Conservation (phyloP, 805 yeast species). For the Clavispora carvajalis region DNA sequence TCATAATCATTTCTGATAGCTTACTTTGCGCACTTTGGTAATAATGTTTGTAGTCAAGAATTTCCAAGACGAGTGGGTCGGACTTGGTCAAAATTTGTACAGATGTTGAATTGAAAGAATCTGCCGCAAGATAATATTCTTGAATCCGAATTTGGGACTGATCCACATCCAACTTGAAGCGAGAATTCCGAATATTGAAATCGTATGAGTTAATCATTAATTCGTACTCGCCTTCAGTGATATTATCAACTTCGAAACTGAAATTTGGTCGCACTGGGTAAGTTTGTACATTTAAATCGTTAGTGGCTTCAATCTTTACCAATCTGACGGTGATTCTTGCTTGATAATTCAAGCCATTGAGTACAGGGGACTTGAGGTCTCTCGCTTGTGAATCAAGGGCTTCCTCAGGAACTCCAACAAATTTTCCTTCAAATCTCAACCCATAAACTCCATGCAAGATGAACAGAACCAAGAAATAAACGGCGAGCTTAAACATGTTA, state of each 20-base stretch:
- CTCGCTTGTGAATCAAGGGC: constrained; percentile 9
- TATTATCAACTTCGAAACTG: constrained; percentile 19
- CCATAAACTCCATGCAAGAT: not conserved
- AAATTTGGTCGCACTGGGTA: constrained; percentile 20
- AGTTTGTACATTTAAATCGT: not conserved
- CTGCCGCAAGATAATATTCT: constrained; percentile 16
- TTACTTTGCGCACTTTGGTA: constrained; percentile 30
- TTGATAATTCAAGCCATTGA: constrained; percentile 34
- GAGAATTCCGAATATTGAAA: constrained; percentile 20
- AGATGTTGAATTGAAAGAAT: constrained; percentile 16
- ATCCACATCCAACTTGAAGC: constrained; percentile 24
- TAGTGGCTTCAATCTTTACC: constrained; percentile 4
- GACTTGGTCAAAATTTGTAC: constrained; percentile 9
- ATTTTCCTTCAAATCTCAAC: constrained; percentile 19
- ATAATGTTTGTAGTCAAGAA: constrained; percentile 23
- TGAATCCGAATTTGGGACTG: constrained; percentile 19
- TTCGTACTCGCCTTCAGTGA: constrained; percentile 30
- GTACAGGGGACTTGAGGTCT: constrained; percentile 11
- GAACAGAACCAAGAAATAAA: not conserved
- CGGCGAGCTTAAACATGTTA: constrained; percentile 2
- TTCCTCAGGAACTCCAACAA: constrained; percentile 24
- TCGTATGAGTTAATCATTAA: constrained; percentile 33
- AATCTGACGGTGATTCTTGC: constrained; percentile 25
- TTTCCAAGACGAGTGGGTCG: constrained; percentile 19
- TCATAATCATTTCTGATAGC: constrained; percentile 27